phyloP scores from a whole-genome alignment of 2,329 filamentous ascomycete genomes.

The Microascus cirrosus region DNA sequence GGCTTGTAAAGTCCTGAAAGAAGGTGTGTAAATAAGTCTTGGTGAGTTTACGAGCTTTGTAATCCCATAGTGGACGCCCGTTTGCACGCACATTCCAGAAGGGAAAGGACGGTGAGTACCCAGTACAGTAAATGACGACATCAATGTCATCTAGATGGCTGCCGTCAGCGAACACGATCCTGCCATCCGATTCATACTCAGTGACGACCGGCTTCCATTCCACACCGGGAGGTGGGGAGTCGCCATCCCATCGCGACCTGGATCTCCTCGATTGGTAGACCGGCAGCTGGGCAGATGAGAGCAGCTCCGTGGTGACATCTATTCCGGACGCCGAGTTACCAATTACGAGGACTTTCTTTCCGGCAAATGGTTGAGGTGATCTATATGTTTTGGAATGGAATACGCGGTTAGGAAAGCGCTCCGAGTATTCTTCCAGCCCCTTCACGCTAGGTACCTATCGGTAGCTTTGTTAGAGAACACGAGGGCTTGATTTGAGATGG shows the following conservation, averaged over 20 bases:
- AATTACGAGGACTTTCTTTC: constrained; percentile 24
- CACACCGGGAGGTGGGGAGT: constrained; percentile 31
- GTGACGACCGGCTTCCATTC: constrained; percentile 42
- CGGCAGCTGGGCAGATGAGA: constrained; percentile 23
- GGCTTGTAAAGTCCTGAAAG: constrained; percentile 30
- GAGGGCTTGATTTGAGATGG: no score
- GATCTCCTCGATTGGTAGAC: constrained; percentile 41
- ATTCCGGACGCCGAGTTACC: constrained; percentile 33
- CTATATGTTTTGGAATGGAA: constrained; percentile 35
- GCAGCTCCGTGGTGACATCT: constrained; percentile 25
- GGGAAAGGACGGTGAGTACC: constrained; percentile 29
- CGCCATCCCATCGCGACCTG: constrained; percentile 36
- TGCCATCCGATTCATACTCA: constrained; percentile 26
- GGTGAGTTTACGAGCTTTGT: constrained; percentile 27
- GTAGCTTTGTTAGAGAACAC: no score
- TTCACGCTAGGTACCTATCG: constrained; percentile 33
- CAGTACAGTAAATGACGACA: constrained; percentile 28
- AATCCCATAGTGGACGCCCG: constrained; percentile 38
- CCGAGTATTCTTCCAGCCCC: constrained; percentile 27
- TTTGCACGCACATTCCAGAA: constrained; percentile 36
- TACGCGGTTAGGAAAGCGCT: constrained; percentile 25
- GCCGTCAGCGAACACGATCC: constrained; percentile 29
- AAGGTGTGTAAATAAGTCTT: constrained; percentile 42
- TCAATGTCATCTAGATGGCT: constrained; percentile 23
- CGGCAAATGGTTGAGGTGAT: constrained; percentile 19